Evolutionary conservation across 2,329 filamentous ascomycete genomes (phyloP).

Genomic region (Coleophoma cylindrospora): DNA sequence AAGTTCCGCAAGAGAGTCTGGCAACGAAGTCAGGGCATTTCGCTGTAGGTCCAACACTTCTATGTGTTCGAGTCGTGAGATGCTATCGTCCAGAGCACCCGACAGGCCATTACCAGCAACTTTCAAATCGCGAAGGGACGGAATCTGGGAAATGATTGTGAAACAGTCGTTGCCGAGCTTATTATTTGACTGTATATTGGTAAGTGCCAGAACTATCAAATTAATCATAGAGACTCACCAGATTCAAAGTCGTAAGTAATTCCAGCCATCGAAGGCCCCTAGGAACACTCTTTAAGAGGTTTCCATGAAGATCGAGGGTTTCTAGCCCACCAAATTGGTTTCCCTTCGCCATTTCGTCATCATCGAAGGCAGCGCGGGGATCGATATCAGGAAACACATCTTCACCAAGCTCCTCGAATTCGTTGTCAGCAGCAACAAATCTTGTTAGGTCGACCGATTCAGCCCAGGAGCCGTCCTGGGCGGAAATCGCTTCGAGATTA

Average conservation of each 20-base stretch:
- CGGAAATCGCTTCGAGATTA: conserved; percentile 62
- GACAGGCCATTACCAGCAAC: conserved; percentile 73
- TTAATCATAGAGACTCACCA: conserved; percentile 46
- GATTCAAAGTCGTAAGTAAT: conserved; percentile 73
- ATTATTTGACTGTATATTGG: conserved; percentile 65
- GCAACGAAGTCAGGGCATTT: conserved; percentile 72
- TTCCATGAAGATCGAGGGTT: conserved; percentile 80
- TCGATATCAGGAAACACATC: conserved; percentile 71
- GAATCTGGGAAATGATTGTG: conserved; percentile 69
- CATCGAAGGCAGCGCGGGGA: conserved; percentile 47
- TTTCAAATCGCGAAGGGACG: conserved; percentile 70
- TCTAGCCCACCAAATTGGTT: conserved; percentile 81
- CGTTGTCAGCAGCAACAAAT: conserved; percentile 86
- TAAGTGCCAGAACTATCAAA: too few species aligned
- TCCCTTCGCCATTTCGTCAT: conserved; percentile 56
- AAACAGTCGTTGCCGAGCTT: conserved; percentile 68
- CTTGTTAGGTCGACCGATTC: conserved; percentile 84
- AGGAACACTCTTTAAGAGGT: conserved; percentile 68
- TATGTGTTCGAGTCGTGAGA: conserved; percentile 62
- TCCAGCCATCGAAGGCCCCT: conserved; percentile 69
- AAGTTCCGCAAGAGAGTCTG: conserved; percentile 62
- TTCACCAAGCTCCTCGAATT: conserved; percentile 70
- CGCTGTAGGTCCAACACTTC: conserved; percentile 78
- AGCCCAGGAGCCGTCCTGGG: conserved; percentile 65
- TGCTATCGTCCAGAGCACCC: conserved; percentile 59